Base-by-base conservation (phyloP, 1,139 yeast genomes). In the Debaryomycetaceae sp. region DNA sequence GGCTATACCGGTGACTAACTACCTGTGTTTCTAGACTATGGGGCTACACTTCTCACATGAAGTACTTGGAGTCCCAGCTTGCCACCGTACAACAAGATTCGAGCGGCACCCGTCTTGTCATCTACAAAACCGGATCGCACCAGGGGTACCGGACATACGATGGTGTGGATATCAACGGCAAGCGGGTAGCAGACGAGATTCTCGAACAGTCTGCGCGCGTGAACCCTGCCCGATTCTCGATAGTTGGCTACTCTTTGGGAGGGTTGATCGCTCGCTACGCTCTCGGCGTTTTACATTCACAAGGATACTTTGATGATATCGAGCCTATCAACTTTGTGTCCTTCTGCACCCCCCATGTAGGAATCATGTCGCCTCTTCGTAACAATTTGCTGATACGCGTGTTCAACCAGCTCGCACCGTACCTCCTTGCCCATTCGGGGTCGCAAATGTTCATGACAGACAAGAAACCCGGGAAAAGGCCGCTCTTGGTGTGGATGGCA, bases 161-260 rank as follows among this genome's bases (percentile, higher is more conserved):
- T 45, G 95, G 95, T 2, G 74, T 83, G 21, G 94, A 82, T 41
- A 74, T 83, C 24, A 82, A 90, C 47, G 95, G 94, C 1, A 62
- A 74, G 32, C 58, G 94, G 23, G 79, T 81, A 4, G 74, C 81
- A 1, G 70, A 68, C 33, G 95, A 83, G 50, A 74, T 83, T 27
- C 47, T 62, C 18, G 49, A 43, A 2, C 69, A 71, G 40, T 62
- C 77, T 4, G 44, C 48, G 3, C 31, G 41, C 3, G 41, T 76
- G 23, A 39, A 37, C 12, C 73, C 77, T 8, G 56, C 61, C 11
- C 73, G 73, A 41, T 57, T 83, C 34, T 78, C 93, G 1, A 58
- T 83, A 11, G 62, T 78, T 12, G 95, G 95, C 2, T 85, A 82
- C 49, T 81, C 94, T 0, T 55, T 85, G 29, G 95, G 95, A 7